Conservation (phyloP, 2,329 filamentous ascomycete genomes). For the Cercospora zeina region DNA sequence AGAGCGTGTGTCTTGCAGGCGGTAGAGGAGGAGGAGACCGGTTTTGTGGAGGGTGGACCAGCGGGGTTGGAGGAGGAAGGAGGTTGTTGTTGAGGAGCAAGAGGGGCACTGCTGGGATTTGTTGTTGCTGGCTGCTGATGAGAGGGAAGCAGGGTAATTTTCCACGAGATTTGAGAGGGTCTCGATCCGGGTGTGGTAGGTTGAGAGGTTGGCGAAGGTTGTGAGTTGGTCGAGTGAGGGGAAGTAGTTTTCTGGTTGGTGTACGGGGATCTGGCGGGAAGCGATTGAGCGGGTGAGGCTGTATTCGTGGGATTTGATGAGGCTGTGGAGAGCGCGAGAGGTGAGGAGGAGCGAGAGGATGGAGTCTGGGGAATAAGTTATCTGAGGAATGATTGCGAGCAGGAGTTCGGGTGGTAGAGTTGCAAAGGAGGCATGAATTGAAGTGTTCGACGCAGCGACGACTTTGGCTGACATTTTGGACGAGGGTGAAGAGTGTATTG, state of each 20-base stretch:
- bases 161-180: conserved; percentile 2
- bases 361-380: conserved; percentile 34
- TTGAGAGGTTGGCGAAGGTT: conserved; percentile 5
- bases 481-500: neutral
- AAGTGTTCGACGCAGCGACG: neutral
- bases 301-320: conserved; percentile 36
- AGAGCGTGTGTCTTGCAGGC: conserved; percentile 33
- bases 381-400: conserved; percentile 37
- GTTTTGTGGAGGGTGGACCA: conserved; percentile 38
- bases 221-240: conserved; percentile 13
- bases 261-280: conserved; percentile 17
- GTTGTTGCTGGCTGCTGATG: neutral
- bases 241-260: conserved; percentile 31
- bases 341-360: conserved; percentile 34
- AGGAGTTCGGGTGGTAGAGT: conserved; percentile 37
- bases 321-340: conserved; percentile 32
- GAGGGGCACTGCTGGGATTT: neutral
- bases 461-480: neutral
- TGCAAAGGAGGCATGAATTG: conserved; percentile 13
- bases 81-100: neutral
- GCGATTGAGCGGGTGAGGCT: conserved; percentile 35
- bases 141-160: neutral
- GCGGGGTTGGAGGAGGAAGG: conserved; percentile 31
- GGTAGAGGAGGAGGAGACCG: conserved; percentile 39
- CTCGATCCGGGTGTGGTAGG: neutral